Conservation (phyloP, 208 protist species). For the Leishmania gerbilli region DNA sequence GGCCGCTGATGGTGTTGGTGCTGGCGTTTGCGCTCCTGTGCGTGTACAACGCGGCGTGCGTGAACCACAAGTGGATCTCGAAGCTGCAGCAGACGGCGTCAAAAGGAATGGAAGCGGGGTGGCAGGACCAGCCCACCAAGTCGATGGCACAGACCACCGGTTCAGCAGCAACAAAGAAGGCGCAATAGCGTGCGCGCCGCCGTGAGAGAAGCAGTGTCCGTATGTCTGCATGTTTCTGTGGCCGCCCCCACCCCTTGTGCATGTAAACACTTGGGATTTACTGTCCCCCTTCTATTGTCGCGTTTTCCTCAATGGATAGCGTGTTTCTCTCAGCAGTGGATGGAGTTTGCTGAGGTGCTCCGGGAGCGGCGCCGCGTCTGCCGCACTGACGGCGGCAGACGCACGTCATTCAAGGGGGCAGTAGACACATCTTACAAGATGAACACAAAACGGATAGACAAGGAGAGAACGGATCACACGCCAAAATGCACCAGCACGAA, state of each 20-base stretch:
- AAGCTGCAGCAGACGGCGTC: conserved; percentile 53
- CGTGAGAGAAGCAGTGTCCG: background rate
- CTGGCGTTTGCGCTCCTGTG: conserved; percentile 38
- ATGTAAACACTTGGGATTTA: background rate
- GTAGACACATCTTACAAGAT: background rate
- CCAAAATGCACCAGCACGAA: background rate
- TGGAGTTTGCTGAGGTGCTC: background rate
- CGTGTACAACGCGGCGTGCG: conserved; percentile 59
- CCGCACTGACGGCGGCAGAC: background rate
- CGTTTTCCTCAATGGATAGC: background rate
- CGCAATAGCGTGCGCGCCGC: background rate
- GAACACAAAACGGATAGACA: background rate
- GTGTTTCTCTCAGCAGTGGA: background rate
- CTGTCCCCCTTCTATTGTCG: background rate
- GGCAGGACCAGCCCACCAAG: conserved; percentile 24
- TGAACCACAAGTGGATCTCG: conserved; percentile 56
- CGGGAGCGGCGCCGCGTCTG: background rate
- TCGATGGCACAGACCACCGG: conserved; percentile 22
- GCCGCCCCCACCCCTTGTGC: background rate
- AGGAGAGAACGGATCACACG: background rate
- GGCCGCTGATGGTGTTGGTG: conserved; percentile 49
- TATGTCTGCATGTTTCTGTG: background rate
- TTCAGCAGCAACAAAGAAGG: conserved; percentile 9
- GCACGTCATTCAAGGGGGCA: background rate
- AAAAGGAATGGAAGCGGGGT: conserved; percentile 40